Base-by-base conservation (phyloP, 768 basidiomycete genomes). In the Stropharia rugosoannulata region DNA sequence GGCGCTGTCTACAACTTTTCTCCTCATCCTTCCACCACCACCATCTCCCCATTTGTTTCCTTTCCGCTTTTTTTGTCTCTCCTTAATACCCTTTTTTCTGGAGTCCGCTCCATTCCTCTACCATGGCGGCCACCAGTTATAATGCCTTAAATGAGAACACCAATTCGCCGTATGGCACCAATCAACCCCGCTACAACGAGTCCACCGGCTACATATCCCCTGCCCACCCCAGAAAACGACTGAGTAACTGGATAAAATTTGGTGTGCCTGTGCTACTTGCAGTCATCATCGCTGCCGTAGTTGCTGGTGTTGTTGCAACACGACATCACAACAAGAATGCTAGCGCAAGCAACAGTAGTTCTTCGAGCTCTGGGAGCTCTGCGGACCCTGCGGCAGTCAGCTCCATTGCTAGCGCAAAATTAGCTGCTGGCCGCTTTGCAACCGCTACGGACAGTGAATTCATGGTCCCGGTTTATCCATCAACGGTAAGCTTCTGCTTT, bases 381-480 rank as follows among this genome's bases (percentile, higher is more conserved):
- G 70, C 67, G 64, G 62, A 67, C 49, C 71, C 71, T 49, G 80
- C 79, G 5, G 77, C 77, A 29, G 80, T 79, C 18, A 84, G 81
- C 62, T 80, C 81, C 49, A 83, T 80, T 27, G 79, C 77, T 16
- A 83, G 82, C 58, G 77, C 76, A 19, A 86, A 89, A 71, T 72
- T 80, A 39, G 75, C 76, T n/a, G 56, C 85, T 32, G 90, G 87
- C 16, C 68, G 83, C 39, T 91, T 86, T 65, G 83, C 94, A 27
- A 87, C 87, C 1, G 84, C 85, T 5, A 97, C 95, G 15, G 80
- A 95, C 66, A 83, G 84, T 63, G 78, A 83, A 47, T 96, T 84
- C 68, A 80, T 88, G 75, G 77, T 93, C 53, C 95, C 95, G 0
- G 66, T 95, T 25, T 96, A 95, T 68, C 92, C 94, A 5, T 87